phyloP scores from a whole-genome alignment of 2,329 filamentous ascomycete species.

The Sporothrix curviconia region DNA sequence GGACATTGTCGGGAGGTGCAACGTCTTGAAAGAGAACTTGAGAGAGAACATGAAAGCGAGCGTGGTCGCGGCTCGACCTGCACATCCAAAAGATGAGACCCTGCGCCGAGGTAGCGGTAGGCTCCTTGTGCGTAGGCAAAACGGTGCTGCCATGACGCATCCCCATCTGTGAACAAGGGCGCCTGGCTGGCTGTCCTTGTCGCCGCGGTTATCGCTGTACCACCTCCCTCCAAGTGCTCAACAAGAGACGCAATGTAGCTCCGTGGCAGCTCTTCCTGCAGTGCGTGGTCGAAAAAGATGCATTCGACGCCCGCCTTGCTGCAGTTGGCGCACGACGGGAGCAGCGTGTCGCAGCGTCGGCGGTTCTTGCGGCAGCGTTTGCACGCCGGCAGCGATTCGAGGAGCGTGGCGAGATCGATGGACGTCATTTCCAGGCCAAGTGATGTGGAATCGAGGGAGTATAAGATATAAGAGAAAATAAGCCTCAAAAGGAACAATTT shows the following conservation, averaged over 20 bases:
- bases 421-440: no score
- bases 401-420: slow-evolving; percentile 1
- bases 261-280: slow-evolving; percentile 9
- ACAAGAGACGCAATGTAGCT: slow-evolving; percentile 10
- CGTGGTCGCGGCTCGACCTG: no score
- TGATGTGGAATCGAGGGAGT: neutral
- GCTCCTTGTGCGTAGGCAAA: slow-evolving; percentile 6
- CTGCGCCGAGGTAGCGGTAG: slow-evolving; percentile 3
- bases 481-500: no score
- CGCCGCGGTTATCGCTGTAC: neutral
- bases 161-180: neutral
- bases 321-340: slow-evolving; percentile 8
- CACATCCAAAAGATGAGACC: slow-evolving; percentile 1
- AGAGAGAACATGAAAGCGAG: no score
- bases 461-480: neutral
- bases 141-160: neutral
- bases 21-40: no score
- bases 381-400: slow-evolving; percentile 1
- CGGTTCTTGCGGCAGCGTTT: slow-evolving; percentile 8
- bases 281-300: slow-evolving; percentile 10
- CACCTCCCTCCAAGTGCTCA: neutral
- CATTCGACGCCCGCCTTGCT: slow-evolving; percentile 7
- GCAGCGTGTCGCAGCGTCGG: slow-evolving; percentile 4
- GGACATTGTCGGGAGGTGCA: no score
- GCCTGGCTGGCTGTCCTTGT: neutral